A percentile compares a stretch with the other conserved stretches of the same genome.
These are phyloP conservation scores for Geotrichum candidum DNA, from an alignment of 1,139 yeast genomes.

Conservation along the genomic window DNA sequence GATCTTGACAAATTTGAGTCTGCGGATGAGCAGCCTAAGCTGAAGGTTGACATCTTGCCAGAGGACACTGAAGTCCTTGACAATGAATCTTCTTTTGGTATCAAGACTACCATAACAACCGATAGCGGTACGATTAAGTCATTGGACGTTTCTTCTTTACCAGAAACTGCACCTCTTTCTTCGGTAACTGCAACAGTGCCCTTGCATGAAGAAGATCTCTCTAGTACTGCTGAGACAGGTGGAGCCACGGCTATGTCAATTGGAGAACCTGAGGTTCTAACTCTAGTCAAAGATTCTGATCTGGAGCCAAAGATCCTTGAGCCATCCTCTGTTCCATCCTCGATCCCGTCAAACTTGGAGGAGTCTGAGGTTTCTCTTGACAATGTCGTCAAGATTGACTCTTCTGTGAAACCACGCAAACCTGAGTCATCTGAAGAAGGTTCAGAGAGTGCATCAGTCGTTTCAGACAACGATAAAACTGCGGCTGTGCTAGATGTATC, in stretches of 20 bases:
- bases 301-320: neutral
- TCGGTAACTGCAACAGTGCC: neutral
- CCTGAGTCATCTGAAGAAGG: neutral
- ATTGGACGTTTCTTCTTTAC: neutral
- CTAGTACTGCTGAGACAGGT: neutral
- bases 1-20: neutral
- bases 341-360: neutral
- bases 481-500: neutral
- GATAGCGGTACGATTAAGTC: neutral
- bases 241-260: neutral
- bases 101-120: neutral
- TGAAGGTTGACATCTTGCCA: neutral
- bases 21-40: neutral
- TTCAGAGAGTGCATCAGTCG: neutral
- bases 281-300: neutral
- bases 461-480: neutral
- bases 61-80: neutral
- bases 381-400: neutral
- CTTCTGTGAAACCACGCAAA: neutral
- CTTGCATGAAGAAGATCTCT: neutral
- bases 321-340: neutral
- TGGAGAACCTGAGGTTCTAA: neutral
- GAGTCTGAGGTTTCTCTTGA: neutral
- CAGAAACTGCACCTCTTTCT: neutral
- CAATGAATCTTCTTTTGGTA: neutral